Percentiles rank a stretch among this genome's conserved stretches.
Evolutionary conservation across 495 filamentous ascomycete species (phyloP).

Genomic region (Bryoglossum gracile): DNA sequence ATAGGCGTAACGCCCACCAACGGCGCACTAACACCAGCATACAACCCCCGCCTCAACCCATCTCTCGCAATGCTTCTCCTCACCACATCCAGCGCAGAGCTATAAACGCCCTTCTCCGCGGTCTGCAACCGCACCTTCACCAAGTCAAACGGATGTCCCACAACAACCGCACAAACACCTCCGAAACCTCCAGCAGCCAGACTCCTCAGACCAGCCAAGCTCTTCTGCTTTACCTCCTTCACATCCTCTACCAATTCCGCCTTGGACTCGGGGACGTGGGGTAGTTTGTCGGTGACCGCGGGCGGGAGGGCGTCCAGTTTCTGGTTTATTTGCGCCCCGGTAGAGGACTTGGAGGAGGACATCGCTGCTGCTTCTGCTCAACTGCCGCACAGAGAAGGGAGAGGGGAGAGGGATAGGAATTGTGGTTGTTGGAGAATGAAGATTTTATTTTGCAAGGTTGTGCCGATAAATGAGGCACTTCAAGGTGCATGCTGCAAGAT

Average conservation of each 20-base stretch:
- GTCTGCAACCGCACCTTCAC: conserved; percentile 98
- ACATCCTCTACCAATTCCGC: conserved; percentile 43
- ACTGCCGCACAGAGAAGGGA: neutral
- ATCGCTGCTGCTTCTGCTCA: too few species aligned
- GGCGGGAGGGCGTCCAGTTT: conserved; percentile 28
- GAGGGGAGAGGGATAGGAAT: too few species aligned
- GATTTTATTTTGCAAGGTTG: too few species aligned
- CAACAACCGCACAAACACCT: conserved; percentile 85
- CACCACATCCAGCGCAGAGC: conserved; percentile 85
- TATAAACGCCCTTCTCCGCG: conserved; percentile 88
- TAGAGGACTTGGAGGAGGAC: conserved; percentile 30
- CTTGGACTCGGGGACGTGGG: conserved; percentile 45
- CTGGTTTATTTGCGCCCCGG: conserved; percentile 28
- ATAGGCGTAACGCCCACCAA: conserved; percentile 95
- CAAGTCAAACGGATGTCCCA: conserved; percentile 94
- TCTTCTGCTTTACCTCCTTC: conserved; percentile 40
- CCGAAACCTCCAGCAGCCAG: conserved; percentile 87
- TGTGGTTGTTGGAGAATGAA: too few species aligned
- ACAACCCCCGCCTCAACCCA: conserved; percentile 74
- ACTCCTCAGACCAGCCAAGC: conserved; percentile 54
- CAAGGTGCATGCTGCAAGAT: too few species aligned
- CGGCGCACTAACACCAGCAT: conserved; percentile 95
- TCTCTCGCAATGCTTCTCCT: conserved; percentile 80
- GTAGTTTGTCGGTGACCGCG: conserved; percentile 36
- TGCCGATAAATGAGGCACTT: too few species aligned